Conservation (phyloP, 2,329 filamentous ascomycete genomes). For the Scedosporium apiospermum region DNA sequence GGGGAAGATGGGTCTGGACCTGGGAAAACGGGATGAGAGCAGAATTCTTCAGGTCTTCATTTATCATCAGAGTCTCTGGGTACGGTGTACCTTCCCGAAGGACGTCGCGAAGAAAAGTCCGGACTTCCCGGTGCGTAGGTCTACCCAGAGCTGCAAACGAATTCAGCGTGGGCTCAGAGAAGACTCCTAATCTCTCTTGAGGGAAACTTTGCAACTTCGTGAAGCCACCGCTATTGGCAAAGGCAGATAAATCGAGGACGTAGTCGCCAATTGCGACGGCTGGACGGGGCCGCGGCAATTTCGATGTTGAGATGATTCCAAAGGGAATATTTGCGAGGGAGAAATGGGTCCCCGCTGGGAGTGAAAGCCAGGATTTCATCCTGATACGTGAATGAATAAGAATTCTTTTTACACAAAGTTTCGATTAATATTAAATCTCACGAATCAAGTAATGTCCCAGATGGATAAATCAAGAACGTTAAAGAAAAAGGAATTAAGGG, state of each 20-base stretch:
- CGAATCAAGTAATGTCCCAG: too few species aligned
- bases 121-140: constrained; percentile 58
- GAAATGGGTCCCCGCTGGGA: constrained; percentile 38
- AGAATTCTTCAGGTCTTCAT: constrained; percentile 19
- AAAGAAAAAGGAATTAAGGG: too few species aligned
- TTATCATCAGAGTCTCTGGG: constrained; percentile 23
- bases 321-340: constrained; percentile 77
- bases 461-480: too few species aligned
- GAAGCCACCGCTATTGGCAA: constrained; percentile 30
- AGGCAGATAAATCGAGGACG: constrained; percentile 53
- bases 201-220: constrained; percentile 29
- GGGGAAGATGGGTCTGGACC: constrained; percentile 51
- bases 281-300: constrained; percentile 46
- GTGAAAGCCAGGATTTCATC: constrained; percentile 18
- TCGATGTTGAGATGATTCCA: constrained; percentile 62
- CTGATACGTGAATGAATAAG: not conserved
- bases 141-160: constrained; percentile 63
- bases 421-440: too few species aligned
- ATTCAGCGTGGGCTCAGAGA: constrained; percentile 50
- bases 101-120: constrained; percentile 57
- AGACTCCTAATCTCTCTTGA: constrained; percentile 14
- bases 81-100: constrained; percentile 42
- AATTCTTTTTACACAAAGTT: too few species aligned
- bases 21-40: constrained; percentile 25
- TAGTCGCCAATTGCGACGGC: constrained; percentile 66